Evolutionary conservation across 2,329 filamentous ascomycete genomes (phyloP).

Genomic region (Fusarium phyllophilum): DNA sequence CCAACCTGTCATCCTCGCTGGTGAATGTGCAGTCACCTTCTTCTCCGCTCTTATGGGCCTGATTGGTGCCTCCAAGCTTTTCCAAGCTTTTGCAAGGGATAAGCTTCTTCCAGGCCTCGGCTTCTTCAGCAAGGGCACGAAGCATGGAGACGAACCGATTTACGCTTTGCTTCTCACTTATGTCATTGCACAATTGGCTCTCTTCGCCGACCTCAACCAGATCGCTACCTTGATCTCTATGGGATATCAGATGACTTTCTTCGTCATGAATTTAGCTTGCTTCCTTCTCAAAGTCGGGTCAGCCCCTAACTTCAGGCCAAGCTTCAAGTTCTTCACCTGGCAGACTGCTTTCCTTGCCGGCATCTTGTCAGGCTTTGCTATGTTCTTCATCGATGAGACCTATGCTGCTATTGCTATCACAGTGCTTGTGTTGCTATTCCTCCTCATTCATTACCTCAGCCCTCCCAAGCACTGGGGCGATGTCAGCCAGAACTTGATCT

Average conservation of each 20-base stretch:
- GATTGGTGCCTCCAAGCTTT: constrained; percentile 83
- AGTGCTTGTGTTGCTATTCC: constrained; percentile 79
- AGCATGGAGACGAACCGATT: constrained; percentile 77
- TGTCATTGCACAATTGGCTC: constrained; percentile 78
- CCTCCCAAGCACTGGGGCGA: constrained; percentile 92
- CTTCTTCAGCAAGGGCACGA: constrained; percentile 78
- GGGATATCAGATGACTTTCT: constrained; percentile 93
- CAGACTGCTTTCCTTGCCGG: constrained; percentile 81
- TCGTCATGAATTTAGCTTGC: constrained; percentile 88
- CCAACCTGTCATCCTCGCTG: constrained; percentile 76
- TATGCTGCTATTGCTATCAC: constrained; percentile 81
- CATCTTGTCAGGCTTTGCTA: constrained; percentile 79
- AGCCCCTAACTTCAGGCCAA: constrained; percentile 87
- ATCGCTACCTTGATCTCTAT: constrained; percentile 92
- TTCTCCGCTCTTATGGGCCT: constrained; percentile 91
- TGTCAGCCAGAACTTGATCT: constrained; percentile 89
- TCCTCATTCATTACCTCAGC: constrained; percentile 85
- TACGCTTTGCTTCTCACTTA: constrained; percentile 82
- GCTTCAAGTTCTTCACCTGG: constrained; percentile 91
- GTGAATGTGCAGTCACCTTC: constrained; percentile 83
- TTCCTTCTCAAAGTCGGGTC: constrained; percentile 88
- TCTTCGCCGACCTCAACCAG: constrained; percentile 85
- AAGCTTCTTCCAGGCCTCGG: constrained; percentile 79
- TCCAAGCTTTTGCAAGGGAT: constrained; percentile 85
- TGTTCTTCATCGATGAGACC: constrained; percentile 90